Evolutionary conservation across 139 green algal genomes (phyloP).

Genomic region (Chlamydomonas incerta): DNA sequence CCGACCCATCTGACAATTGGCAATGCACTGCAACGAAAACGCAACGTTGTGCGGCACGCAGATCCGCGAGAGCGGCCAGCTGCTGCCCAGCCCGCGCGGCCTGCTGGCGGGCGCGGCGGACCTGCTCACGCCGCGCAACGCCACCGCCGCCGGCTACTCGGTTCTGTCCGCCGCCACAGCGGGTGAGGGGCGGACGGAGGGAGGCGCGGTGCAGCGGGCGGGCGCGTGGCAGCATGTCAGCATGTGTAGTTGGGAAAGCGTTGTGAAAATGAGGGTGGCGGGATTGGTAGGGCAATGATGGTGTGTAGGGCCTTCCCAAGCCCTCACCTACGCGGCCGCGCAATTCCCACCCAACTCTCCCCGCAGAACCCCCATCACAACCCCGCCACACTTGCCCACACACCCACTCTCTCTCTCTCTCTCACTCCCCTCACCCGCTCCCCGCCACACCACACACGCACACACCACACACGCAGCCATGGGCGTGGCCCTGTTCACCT

Average conservation of each 20-base stretch:
- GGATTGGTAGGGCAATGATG: too few species aligned
- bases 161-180: not conserved
- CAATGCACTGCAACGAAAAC: not conserved
- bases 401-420: too few species aligned
- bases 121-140: conserved; percentile 3
- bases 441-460: too few species aligned
- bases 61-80: conserved; percentile 38
- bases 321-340: too few species aligned
- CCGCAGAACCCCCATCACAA: not conserved
- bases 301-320: too few species aligned
- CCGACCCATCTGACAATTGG: not conserved
- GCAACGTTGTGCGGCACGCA: not conserved
- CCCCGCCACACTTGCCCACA: not conserved
- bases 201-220: not conserved
- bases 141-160: conserved; percentile 3
- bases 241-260: too few species aligned
- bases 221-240: too few species aligned
- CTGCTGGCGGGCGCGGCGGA: not conserved
- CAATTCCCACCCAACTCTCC: not conserved
- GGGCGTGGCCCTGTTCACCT: conserved; percentile 14
- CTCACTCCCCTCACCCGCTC: too few species aligned
- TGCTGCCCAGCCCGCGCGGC: not conserved
- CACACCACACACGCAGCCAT: not conserved
- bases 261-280: too few species aligned
- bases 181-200: not conserved